Evolutionary conservation across 2,329 filamentous ascomycete species (phyloP), one percentile per base, ranked within the genome.

Genomic region (Coleophoma eucalyptorum): DNA sequence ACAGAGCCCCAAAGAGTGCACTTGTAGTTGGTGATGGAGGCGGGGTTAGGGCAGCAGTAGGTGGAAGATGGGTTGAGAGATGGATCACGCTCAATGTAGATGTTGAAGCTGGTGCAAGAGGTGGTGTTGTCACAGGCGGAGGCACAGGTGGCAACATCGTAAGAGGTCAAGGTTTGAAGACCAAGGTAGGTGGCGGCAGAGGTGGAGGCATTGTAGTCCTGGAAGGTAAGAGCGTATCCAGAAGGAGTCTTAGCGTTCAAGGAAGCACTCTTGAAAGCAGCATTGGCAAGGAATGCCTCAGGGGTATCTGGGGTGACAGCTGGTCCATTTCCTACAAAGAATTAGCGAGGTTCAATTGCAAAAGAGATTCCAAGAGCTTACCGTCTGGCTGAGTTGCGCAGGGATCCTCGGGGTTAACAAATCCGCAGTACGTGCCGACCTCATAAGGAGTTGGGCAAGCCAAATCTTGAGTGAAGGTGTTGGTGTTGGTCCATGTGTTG

Each of bases 391-490:
- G 67, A 50, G 65, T 61, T 19, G 66, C 62, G 53, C 67, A 71
- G 43, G 66, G 57, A 45, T 69, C 67, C 20, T 67, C 57, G 7
- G 67, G 67, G 53, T 69, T 69, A 57, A 68, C 65, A 55, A 69
- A 69, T 19, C 67, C 67, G 44, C 66, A 67, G 58, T 60, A 67
- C 7, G 65, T 68, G 20, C 65, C 65, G 12, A 55, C 58, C 50
- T 67, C 64, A 16, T 60, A 61, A 5, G 55, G 53, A 6, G 60
- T 66, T 7, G 62, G 54, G 55, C 65, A 67, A 19, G 60, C 49
- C n/a, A 58, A 50, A 26, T 46, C 53, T 8, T 61, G 56, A 40
- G 37, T 40, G 19, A 16, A 40, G 15, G 26, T 6, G 26, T 26
- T 26, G 26, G 26, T 26, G 26, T 26, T 26, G 26, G 26, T 26